Evolutionary conservation across 1,284 basidiomycete species (phyloP).

Genomic region (Ganoderma lucidum): DNA sequence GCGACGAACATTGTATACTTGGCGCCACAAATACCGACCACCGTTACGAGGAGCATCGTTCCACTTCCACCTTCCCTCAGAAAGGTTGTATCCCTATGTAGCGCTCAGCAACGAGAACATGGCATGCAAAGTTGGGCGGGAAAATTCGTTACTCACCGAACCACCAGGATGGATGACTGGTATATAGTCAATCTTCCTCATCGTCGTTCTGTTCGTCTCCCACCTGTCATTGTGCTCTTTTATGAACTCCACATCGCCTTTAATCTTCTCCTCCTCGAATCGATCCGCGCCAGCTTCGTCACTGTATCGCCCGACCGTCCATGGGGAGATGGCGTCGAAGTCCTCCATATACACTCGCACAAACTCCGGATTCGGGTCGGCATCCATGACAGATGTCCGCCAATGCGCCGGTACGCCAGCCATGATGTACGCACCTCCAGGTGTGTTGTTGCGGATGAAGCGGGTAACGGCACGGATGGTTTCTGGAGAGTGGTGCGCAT

Average conservation of each 20-base stretch:
- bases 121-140: not conserved
- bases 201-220: constrained; percentile 43
- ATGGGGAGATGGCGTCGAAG: constrained; percentile 80
- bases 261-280: constrained; percentile 67
- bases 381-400: constrained; percentile 72
- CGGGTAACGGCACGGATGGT: constrained; percentile 60
- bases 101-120: not conserved
- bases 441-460: constrained; percentile 65
- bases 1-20: constrained; percentile 69
- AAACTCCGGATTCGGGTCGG: constrained; percentile 70
- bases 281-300: constrained; percentile 63
- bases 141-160: constrained; percentile 58
- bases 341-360: constrained; percentile 71
- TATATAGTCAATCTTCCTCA: constrained; percentile 72
- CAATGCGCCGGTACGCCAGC: constrained; percentile 74
- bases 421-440: constrained; percentile 77
- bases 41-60: constrained; percentile 74
- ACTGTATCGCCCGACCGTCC: constrained; percentile 74
- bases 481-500: constrained; percentile 65
- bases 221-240: constrained; percentile 52
- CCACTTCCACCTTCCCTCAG: constrained; percentile 69
- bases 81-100: constrained; percentile 69
- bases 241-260: constrained; percentile 66
- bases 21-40: constrained; percentile 78
- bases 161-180: constrained; percentile 79